Evolutionary conservation across 345 rosid genomes (phyloP).

Genomic region (Rhodamnia argentea): DNA sequence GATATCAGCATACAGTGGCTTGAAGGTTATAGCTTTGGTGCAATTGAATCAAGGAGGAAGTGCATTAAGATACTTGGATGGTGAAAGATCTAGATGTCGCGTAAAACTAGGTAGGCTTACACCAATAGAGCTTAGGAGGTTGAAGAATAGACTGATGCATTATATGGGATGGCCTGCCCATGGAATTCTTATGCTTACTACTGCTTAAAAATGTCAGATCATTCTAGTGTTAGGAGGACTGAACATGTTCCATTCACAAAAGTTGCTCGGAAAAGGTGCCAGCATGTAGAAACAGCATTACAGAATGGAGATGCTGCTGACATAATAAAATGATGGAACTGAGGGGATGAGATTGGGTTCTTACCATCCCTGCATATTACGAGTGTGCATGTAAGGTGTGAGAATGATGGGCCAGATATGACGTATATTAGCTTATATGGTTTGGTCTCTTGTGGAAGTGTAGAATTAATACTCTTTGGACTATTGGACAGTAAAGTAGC

Average conservation of each 20-base stretch:
- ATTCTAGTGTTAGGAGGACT: neutral
- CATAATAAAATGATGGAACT: neutral
- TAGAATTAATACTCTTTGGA: neutral
- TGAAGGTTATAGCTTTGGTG: neutral
- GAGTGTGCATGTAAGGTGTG: neutral
- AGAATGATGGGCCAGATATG: neutral
- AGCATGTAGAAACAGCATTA: neutral
- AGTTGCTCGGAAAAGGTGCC: neutral
- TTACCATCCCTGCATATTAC: neutral
- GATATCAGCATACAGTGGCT: neutral
- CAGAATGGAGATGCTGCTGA: neutral
- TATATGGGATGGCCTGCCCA: neutral
- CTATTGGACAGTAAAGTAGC: neutral
- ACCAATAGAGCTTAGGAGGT: neutral
- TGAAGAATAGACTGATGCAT: neutral
- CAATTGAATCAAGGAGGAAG: neutral
- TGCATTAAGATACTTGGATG: neutral
- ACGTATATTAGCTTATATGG: no score
- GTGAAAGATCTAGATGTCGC: neutral
- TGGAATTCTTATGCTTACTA: neutral
- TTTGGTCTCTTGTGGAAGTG: neutral
- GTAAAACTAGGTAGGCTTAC: neutral
- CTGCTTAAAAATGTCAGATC: neutral
- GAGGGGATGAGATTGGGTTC: neutral
- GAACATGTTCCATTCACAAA: neutral